A percentile compares a stretch with the other conserved stretches of the same genome.
Conservation (phyloP, 2,329 filamentous ascomycete genomes). For the Clarireedia homoeocarpa region DNA sequence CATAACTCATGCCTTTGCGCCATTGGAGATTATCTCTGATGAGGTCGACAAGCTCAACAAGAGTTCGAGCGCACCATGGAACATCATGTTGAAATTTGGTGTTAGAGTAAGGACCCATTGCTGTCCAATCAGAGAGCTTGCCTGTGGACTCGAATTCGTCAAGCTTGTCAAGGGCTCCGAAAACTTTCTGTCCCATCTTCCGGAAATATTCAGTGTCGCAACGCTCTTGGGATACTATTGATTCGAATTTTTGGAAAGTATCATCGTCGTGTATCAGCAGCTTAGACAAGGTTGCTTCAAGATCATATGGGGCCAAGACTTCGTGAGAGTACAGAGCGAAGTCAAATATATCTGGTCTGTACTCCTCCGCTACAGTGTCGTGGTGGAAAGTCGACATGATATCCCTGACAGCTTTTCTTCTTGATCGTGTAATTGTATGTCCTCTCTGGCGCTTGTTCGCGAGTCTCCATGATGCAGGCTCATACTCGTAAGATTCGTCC, state of each 20-base stretch:
- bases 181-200: conserved; percentile 21
- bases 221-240: conserved; percentile 17
- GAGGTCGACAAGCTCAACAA: conserved; percentile 21
- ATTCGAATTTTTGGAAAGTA: conserved; percentile 20
- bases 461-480: conserved; percentile 22
- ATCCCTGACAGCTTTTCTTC: conserved; percentile 20
- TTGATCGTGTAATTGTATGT: conserved; percentile 3
- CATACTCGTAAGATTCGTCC: conserved; percentile 15
- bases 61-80: conserved; percentile 21
- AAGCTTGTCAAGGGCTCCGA: conserved; percentile 13
- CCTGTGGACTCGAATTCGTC: conserved; percentile 23
- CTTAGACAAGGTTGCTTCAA: conserved; percentile 23
- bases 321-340: conserved; percentile 16
- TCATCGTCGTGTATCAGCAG: conserved; percentile 22
- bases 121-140: conserved; percentile 10
- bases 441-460: conserved; percentile 14
- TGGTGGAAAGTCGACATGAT: conserved; percentile 25
- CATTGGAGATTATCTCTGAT: conserved; percentile 17
- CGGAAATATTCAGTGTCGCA: conserved; percentile 21
- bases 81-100: conserved; percentile 16
- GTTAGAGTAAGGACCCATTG: not conserved
- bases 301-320: conserved; percentile 16
- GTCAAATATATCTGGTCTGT: conserved; percentile 19
- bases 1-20: conserved; percentile 15
- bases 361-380: conserved; percentile 16